These are phyloP conservation scores for Petunia axillaris DNA, from an alignment of 257 asterid species.

Conservation along the genomic window DNA sequence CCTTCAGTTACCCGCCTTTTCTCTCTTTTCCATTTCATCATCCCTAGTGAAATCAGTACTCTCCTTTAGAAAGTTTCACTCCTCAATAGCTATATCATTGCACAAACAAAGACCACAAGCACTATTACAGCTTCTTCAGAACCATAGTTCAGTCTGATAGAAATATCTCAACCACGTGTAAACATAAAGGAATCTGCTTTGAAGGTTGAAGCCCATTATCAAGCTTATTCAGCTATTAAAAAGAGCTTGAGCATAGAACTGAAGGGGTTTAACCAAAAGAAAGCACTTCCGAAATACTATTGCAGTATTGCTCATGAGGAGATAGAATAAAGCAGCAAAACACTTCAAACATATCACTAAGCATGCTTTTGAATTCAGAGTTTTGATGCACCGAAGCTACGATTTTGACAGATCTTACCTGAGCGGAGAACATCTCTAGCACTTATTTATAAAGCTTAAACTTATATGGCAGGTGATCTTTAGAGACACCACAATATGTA, in stretches of 20 bases:
- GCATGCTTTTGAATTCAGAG: background rate
- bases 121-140: background rate
- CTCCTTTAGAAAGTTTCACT: background rate
- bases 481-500: background rate
- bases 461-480: background rate
- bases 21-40: background rate
- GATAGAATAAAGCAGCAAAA: background rate
- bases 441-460: background rate
- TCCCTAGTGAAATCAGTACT: background rate
- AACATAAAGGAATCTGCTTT: background rate
- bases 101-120: background rate
- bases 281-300: background rate
- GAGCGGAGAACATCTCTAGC: background rate
- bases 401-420: background rate
- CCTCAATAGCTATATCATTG: background rate
- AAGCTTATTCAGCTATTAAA: background rate
- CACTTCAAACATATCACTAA: constrained; percentile 1
- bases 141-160: background rate
- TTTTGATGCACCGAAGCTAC: background rate
- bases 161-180: background rate
- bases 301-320: background rate
- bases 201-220: background rate
- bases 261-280: background rate
- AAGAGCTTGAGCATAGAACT: background rate
- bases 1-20: constrained; percentile 6